phyloP scores from a whole-genome alignment of 345 rosid genomes.

The Diplotaxis tenuifolia region DNA sequence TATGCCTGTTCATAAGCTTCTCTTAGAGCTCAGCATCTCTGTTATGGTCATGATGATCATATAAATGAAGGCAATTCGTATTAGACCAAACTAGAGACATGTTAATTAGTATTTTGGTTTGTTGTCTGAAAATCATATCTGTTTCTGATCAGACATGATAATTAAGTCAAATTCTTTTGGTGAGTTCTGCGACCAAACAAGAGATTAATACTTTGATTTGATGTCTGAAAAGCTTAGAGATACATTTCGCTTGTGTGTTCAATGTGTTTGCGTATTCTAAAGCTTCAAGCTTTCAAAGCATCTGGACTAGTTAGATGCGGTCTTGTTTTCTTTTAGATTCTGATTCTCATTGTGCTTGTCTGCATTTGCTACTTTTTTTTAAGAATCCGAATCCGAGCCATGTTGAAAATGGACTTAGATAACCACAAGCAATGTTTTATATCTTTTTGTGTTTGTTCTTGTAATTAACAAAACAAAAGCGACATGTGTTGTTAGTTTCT shows the following conservation, averaged over 20 bases:
- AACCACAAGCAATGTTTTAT: background rate
- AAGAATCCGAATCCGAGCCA: background rate
- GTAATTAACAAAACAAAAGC: background rate
- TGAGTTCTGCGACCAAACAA: background rate
- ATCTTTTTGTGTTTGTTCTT: background rate
- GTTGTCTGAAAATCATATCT: background rate
- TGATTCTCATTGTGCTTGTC: background rate
- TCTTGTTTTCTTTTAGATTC: background rate
- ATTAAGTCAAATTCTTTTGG: background rate
- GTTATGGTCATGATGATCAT: too few relatives aligned
- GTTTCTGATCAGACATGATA: background rate
- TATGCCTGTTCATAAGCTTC: too few relatives aligned
- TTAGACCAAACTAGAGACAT: background rate
- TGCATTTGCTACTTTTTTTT: background rate
- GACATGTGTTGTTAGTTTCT: background rate
- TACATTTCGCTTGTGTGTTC: background rate
- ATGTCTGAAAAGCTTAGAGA: background rate
- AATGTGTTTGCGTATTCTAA: background rate
- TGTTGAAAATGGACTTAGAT: background rate
- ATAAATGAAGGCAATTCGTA: too few relatives aligned
- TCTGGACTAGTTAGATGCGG: background rate
- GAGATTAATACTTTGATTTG: background rate
- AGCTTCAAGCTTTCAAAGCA: slow-evolving; percentile 11
- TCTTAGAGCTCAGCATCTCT: too few relatives aligned
- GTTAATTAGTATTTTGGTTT: background rate